Conservation (phyloP, 129 eudicot genomes). For the Lactuca saligna region DNA sequence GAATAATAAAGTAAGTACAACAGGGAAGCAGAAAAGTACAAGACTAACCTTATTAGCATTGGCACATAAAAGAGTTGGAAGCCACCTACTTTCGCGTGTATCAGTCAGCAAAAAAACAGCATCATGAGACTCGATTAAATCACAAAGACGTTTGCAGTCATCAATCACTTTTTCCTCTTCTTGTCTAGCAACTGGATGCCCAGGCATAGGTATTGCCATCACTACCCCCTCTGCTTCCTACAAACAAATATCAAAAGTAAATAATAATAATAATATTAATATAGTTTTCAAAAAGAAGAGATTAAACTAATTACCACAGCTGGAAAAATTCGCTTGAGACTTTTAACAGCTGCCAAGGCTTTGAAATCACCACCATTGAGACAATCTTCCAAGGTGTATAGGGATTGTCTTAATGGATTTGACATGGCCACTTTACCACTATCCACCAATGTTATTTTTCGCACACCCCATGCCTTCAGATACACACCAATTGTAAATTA, state of each 20-base stretch:
- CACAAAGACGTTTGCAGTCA: slow-evolving; percentile 69
- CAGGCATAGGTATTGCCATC: slow-evolving; percentile 98
- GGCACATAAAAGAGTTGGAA: slow-evolving; percentile 74
- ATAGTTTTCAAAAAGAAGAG: not conserved
- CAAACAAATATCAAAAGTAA: slow-evolving; percentile 12
- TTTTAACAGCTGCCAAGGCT: slow-evolving; percentile 72
- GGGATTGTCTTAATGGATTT: slow-evolving; percentile 88
- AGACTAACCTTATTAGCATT: slow-evolving; percentile 52
- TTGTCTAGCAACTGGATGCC: slow-evolving; percentile 75
- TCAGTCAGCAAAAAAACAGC: slow-evolving; percentile 84
- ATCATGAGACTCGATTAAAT: slow-evolving; percentile 79
- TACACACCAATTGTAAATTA: not conserved
- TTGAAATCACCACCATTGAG: slow-evolving; percentile 79
- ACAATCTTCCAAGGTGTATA: slow-evolving; percentile 79
- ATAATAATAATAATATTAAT: not conserved
- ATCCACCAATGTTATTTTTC: slow-evolving; percentile 86
- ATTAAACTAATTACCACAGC: slow-evolving; percentile 57
- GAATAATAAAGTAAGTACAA: not conserved
- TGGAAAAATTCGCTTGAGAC: slow-evolving; percentile 67
- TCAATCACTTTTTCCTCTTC: slow-evolving; percentile 65
- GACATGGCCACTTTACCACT: slow-evolving; percentile 95
- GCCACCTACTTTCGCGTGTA: slow-evolving; percentile 98
- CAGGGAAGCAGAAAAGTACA: not conserved
- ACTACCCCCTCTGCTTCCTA: slow-evolving; percentile 91
- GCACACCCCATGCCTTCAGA: slow-evolving; percentile 92